Evolutionary conservation across 257 asterid genomes (phyloP).

Genomic region (Penstemon davidsonii): DNA sequence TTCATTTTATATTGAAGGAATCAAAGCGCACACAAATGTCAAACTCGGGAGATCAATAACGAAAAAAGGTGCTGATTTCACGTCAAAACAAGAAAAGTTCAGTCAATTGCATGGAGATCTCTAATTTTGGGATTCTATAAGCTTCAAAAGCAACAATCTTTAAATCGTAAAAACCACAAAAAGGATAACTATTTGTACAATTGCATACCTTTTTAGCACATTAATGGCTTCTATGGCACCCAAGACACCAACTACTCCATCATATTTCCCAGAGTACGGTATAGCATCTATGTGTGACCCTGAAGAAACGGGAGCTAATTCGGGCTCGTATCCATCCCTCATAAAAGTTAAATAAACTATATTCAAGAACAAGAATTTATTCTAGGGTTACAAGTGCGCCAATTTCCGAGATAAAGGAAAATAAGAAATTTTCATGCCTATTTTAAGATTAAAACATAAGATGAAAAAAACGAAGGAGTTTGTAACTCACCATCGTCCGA

Average conservation of each 20-base stretch:
- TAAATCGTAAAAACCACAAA: too few relatives aligned
- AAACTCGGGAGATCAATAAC: background rate
- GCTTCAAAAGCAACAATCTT: background rate
- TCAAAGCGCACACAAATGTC: background rate
- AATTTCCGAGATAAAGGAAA: background rate
- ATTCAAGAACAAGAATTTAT: conserved; percentile 7
- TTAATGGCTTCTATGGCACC: conserved; percentile 98
- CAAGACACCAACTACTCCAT: conserved; percentile 92
- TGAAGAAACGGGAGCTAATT: conserved; percentile 73
- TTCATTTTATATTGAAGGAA: conserved; percentile 18
- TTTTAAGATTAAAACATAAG: background rate
- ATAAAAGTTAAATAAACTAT: background rate
- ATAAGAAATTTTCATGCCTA: background rate
- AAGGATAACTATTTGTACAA: background rate
- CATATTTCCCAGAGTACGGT: conserved; percentile 94
- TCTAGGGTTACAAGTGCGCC: background rate
- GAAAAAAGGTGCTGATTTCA: background rate
- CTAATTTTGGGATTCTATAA: background rate
- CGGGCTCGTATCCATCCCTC: conserved; percentile 78
- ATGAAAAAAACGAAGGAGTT: conserved; percentile 7
- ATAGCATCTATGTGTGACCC: conserved; percentile 96
- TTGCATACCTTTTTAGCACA: conserved; percentile 66
- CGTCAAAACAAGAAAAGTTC: background rate
- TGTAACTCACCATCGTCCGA: conserved; percentile 81
- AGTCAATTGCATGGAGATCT: background rate